A percentile compares a stretch with the other conserved stretches of the same genome.
Conservation (phyloP, 2,329 filamentous ascomycete genomes). For the Leptosphaerulina australis region DNA sequence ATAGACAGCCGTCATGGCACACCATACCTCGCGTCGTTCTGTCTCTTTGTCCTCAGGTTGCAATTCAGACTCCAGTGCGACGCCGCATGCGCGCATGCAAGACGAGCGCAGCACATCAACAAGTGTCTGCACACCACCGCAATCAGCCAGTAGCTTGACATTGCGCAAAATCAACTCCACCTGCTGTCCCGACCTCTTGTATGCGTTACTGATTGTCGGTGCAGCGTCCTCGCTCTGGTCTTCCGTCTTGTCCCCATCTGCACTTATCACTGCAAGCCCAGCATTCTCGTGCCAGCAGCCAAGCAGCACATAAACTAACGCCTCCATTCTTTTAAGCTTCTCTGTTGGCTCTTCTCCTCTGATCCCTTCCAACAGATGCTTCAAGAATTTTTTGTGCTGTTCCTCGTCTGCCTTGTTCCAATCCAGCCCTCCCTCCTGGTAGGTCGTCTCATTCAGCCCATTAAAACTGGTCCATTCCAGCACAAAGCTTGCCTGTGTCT, state of each 20-base stretch:
- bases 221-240: conserved; percentile 19
- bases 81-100: conserved; percentile 40
- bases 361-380: conserved; percentile 47
- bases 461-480: conserved; percentile 65
- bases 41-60: conserved; percentile 46
- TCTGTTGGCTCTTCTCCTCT: conserved; percentile 34
- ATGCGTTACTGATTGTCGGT: conserved; percentile 21
- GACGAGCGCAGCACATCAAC: conserved; percentile 49
- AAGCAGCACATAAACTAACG: conserved; percentile 54
- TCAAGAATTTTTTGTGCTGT: conserved; percentile 63
- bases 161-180: conserved; percentile 54
- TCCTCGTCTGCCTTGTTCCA: conserved; percentile 72
- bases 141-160: conserved; percentile 50
- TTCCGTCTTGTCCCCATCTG: conserved; percentile 16
- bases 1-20: conserved; percentile 56
- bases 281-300: conserved; percentile 59
- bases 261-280: conserved; percentile 37
- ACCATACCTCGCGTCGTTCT: conserved; percentile 56
- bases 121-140: conserved; percentile 49
- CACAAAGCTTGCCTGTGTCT: conserved; percentile 77
- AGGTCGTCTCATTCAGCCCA: conserved; percentile 48
- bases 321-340: conserved; percentile 50
- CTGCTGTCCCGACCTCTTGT: conserved; percentile 49
- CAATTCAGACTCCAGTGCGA: conserved; percentile 31
- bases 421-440: conserved; percentile 55